Base-by-base conservation (phyloP, 305 asterid species). In the Fraxinus nigra region DNA sequence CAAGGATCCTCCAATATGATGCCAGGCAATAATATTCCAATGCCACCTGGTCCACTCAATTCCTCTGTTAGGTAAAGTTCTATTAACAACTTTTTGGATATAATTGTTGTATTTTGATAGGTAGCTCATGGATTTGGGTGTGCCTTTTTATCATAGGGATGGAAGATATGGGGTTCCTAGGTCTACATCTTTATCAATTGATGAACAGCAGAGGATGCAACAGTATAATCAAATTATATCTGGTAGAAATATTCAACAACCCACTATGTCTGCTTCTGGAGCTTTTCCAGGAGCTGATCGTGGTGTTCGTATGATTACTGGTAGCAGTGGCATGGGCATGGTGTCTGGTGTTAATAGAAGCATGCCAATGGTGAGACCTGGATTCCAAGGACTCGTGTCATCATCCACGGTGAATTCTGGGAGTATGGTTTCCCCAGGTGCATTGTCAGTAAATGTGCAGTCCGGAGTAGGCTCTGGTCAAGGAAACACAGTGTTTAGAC, bases 161-260 rank as follows among this genome's bases (percentile, higher is more conserved):
- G 89, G 89, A 82, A 87, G 96, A 82, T 84, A 87, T 78, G 90
- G 82, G 83, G 87, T 85, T 82, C 88, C 97, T 40, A 90, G 92
- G 86, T 81, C 95, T 75, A 83, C 87, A 72, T 83, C 90, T 78
- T 86, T 89, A 72, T 82, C 91, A 72, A 77, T 88, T 22, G 93
- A 89, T 74, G 94, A 91, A 80, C 91, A 89, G 78, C 97, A 89
- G 89, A 91, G 92, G 85, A 78, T 89, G 81, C 97, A 92, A 63
- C 95, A 86, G 78, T 87, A 89, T 81, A 92, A 86, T 85, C 90
- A 86, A 75, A 79, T 90, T 87, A 74, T 90, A 73, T 80, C 97
- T 30, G 83, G 88, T 46, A 85, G 93, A 84, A 93, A 83, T 79
- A 63, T 84, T 43, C 87, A 85, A 3, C 92, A 86, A 82, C 72